These are phyloP conservation scores for Caloboletus firmus DNA, from an alignment of 1,284 basidiomycete species.

Conservation along the genomic window DNA sequence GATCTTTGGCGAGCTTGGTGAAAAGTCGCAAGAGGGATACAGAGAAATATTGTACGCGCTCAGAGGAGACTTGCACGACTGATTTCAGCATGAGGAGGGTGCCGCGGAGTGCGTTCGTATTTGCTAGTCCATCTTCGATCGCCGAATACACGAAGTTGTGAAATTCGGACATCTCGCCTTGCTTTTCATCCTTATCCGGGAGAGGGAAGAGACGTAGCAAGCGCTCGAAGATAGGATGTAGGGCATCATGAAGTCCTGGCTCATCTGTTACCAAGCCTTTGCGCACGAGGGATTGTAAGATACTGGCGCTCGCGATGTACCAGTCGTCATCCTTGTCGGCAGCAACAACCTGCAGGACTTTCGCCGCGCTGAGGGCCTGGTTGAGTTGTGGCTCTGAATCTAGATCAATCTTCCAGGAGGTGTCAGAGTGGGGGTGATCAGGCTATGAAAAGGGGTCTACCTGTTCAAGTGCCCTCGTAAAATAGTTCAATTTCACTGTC, in stretches of 20 bases:
- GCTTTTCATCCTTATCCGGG: constrained; percentile 77
- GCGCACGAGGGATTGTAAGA: constrained; percentile 88
- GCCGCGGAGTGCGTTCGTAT: constrained; percentile 72
- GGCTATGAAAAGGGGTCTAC: constrained; percentile 43
- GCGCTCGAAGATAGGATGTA: constrained; percentile 85
- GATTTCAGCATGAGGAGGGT: constrained; percentile 87
- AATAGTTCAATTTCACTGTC: constrained; percentile 88
- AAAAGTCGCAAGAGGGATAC: constrained; percentile 81
- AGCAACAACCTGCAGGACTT: constrained; percentile 87
- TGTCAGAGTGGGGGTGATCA: constrained; percentile 17
- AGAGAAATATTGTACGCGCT: constrained; percentile 84
- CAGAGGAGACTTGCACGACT: constrained; percentile 81
- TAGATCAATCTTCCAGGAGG: constrained; percentile 64
- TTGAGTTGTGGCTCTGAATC: constrained; percentile 63
- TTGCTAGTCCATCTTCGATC: constrained; percentile 82
- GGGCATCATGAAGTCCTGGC: constrained; percentile 69
- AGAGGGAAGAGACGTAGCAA: constrained; percentile 84
- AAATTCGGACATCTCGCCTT: constrained; percentile 72
- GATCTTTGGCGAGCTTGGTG: constrained; percentile 87
- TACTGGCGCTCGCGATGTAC: constrained; percentile 73
- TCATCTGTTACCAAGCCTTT: constrained; percentile 86
- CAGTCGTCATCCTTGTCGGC: constrained; percentile 84
- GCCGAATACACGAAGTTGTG: constrained; percentile 75
- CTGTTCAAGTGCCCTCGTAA: constrained; percentile 79
- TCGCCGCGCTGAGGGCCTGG: constrained; percentile 81